phyloP scores from a whole-genome alignment of 2,329 filamentous ascomycete species.

The Fusarium sp. region DNA sequence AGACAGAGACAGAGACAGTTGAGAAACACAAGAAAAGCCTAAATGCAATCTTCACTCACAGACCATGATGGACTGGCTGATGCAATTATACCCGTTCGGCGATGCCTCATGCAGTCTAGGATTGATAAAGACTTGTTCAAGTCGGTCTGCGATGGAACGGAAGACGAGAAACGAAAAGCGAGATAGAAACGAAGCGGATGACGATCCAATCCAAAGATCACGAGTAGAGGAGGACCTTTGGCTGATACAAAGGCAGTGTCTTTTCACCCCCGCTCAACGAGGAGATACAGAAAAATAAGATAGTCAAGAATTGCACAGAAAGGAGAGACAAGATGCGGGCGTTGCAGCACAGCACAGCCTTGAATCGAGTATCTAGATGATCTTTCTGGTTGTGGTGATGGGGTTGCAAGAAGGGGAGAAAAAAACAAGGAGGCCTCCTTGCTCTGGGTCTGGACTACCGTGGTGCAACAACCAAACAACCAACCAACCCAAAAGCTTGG shows the following conservation, averaged over 20 bases:
- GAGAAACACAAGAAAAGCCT: constrained; percentile 10
- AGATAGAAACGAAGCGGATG: constrained; percentile 8
- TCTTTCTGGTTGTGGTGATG: constrained; percentile 12
- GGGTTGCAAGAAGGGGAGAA: constrained; percentile 24
- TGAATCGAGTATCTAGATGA: background rate
- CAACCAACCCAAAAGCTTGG: constrained; percentile 8
- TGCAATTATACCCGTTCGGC: too few relatives aligned
- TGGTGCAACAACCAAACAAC: background rate
- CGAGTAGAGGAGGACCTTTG: background rate
- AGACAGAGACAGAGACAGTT: background rate
- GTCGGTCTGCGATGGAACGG: constrained; percentile 4
- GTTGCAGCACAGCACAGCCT: constrained; percentile 16
- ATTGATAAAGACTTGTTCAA: background rate
- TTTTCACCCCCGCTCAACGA: constrained; percentile 16
- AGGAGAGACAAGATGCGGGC: background rate
- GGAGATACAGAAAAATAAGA: background rate
- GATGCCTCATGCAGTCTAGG: constrained; percentile 3
- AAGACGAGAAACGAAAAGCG: background rate
- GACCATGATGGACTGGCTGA: constrained; percentile 18
- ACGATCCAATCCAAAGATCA: constrained; percentile 17
- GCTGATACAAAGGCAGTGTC: constrained; percentile 7
- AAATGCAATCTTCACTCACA: constrained; percentile 27
- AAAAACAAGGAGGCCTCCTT: constrained; percentile 33
- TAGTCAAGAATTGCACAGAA: background rate
- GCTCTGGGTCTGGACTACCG: background rate